Percentiles rank a stretch among this genome's conserved stretches.
phyloP scores from a whole-genome alignment of 2,329 filamentous ascomycete species.

The Colletotrichum sp. region DNA sequence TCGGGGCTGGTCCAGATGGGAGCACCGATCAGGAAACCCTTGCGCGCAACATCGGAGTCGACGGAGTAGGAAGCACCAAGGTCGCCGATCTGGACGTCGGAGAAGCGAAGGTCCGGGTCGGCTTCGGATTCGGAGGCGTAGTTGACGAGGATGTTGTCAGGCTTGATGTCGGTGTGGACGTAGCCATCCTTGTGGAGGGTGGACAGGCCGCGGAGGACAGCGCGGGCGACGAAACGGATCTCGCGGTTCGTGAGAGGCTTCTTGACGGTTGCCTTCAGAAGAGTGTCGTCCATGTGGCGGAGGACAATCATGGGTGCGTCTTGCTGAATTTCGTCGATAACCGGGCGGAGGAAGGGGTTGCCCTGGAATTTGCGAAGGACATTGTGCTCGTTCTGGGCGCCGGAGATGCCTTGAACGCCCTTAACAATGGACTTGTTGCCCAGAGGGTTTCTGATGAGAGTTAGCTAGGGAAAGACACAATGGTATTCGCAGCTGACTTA shows the following conservation, averaged over 20 bases:
- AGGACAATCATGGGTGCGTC: conserved; percentile 21
- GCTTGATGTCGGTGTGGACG: conserved; percentile 19
- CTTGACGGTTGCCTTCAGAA: conserved; percentile 17
- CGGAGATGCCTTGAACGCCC: conserved; percentile 15
- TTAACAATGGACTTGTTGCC: conserved; percentile 20
- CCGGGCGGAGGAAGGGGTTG: conserved; percentile 19
- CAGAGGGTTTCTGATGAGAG: background rate
- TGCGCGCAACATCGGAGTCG: conserved; percentile 14
- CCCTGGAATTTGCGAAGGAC: conserved; percentile 19
- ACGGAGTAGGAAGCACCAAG: conserved; percentile 13
- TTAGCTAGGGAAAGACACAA: background rate
- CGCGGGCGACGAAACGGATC: conserved; percentile 17
- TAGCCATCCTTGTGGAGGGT: conserved; percentile 19
- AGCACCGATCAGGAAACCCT: conserved; percentile 17
- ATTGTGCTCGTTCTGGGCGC: conserved; percentile 19
- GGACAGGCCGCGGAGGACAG: conserved; percentile 14
- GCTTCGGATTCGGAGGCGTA: conserved; percentile 11
- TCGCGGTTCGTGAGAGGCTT: conserved; percentile 20
- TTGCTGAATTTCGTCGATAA: conserved; percentile 21
- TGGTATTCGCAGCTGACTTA: background rate
- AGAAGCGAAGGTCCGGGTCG: conserved; percentile 15
- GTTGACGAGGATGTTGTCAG: conserved; percentile 19
- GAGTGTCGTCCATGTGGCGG: conserved; percentile 19
- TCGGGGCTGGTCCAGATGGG: conserved; percentile 19
- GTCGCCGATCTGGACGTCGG: conserved; percentile 18